Evolutionary conservation across 208 protist genomes (phyloP).

Genomic region (Acanthamoeba lenticulata): DNA sequence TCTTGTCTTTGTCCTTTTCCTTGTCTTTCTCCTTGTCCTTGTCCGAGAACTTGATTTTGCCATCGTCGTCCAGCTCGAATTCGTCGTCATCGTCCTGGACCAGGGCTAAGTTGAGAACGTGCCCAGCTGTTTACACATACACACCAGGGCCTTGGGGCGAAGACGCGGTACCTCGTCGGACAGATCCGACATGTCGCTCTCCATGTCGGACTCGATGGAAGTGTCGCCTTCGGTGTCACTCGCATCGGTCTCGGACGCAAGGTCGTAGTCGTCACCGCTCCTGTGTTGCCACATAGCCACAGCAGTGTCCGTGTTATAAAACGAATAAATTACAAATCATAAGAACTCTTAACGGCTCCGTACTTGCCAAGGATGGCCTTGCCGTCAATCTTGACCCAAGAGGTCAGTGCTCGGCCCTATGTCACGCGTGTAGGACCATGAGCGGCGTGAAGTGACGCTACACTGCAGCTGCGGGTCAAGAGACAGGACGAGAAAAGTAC

Average conservation of each 20-base stretch:
- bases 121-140: too few relatives aligned
- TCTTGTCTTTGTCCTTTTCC: too few relatives aligned
- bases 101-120: neutral
- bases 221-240: slow-evolving; percentile 41
- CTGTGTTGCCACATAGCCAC: too few relatives aligned
- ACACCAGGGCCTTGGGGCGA: too few relatives aligned
- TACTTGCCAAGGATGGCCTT: slow-evolving; percentile 29
- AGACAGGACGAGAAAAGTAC: neutral
- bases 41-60: slow-evolving; percentile 9
- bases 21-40: neutral
- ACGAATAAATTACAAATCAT: too few relatives aligned
- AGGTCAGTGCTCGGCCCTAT: neutral
- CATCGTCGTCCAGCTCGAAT: slow-evolving; percentile 24
- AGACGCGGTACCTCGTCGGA: neutral
- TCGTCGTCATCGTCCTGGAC: slow-evolving; percentile 26
- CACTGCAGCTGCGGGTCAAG: neutral
- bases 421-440: neutral
- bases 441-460: neutral
- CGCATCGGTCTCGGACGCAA: neutral
- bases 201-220: slow-evolving; percentile 28
- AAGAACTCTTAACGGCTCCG: too few relatives aligned
- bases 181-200: neutral
- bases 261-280: slow-evolving; percentile 44
- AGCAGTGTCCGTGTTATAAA: too few relatives aligned
- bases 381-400: slow-evolving; percentile 46